phyloP scores from a whole-genome alignment of 2,329 filamentous ascomycete genomes.

The Didymella arachidicola region DNA sequence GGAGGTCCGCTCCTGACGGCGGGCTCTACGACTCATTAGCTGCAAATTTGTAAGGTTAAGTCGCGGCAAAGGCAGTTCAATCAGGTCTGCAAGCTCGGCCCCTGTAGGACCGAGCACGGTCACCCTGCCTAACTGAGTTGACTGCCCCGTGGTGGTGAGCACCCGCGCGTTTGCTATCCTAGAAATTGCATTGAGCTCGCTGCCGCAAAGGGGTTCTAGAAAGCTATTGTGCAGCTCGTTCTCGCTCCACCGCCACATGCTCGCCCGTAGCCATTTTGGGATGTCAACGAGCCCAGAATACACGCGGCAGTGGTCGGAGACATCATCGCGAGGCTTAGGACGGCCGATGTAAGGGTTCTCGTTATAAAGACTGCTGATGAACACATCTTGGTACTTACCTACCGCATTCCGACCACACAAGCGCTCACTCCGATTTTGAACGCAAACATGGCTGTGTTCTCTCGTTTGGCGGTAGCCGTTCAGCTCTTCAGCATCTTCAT shows the following conservation, averaged over 20 bases:
- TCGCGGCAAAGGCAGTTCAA: neutral
- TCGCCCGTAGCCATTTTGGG: constrained; percentile 8
- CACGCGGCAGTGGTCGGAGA: constrained; percentile 1
- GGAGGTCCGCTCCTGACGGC: neutral
- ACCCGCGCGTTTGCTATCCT: neutral
- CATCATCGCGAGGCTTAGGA: neutral
- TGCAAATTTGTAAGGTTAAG: neutral
- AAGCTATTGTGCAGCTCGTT: neutral
- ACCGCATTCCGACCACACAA: neutral
- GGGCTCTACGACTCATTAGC: neutral
- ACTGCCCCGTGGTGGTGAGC: neutral
- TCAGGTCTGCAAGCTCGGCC: neutral
- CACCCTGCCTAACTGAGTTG: neutral
- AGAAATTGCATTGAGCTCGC: neutral
- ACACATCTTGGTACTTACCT: neutral
- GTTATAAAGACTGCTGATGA: constrained; percentile 4
- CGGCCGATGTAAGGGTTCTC: neutral
- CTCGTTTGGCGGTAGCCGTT: constrained; percentile 34
- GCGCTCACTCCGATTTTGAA: neutral
- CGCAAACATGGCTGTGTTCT: constrained; percentile 22
- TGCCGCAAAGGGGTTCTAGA: neutral
- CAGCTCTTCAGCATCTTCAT: constrained; percentile 33
- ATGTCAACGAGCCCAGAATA: constrained; percentile 10
- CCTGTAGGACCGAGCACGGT: neutral
- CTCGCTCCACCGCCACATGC: neutral